Percentiles rank a stretch among this genome's conserved stretches.
phyloP scores from a whole-genome alignment of 345 rosid species.

The Clarkia xantiana region DNA sequence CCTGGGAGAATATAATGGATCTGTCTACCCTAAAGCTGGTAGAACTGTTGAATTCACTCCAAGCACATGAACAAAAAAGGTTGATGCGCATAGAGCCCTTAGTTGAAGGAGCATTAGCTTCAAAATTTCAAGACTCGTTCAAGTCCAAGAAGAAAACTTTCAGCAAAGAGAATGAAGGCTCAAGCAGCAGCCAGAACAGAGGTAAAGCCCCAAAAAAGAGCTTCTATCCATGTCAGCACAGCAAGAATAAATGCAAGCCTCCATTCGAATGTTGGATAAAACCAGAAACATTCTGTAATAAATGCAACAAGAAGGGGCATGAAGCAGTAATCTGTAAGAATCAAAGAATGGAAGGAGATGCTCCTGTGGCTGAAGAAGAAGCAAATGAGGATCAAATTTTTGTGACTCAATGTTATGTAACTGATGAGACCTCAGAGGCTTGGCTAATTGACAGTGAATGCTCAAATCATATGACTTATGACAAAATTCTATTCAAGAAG shows the following conservation, averaged over 20 bases:
- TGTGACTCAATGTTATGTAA: background rate
- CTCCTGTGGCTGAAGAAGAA: too few relatives aligned
- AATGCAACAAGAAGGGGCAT: background rate
- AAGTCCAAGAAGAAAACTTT: too few relatives aligned
- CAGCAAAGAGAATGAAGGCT: background rate
- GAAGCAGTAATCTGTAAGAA: background rate
- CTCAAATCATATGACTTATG: too few relatives aligned
- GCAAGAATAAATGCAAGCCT: background rate
- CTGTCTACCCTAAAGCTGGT: background rate
- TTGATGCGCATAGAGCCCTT: too few relatives aligned
- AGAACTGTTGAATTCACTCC: background rate
- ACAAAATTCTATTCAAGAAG: too few relatives aligned
- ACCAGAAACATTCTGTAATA: background rate
- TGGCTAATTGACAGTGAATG: background rate
- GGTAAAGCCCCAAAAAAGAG: background rate
- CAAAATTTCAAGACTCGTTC: too few relatives aligned
- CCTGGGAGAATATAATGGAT: background rate
- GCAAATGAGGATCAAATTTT: background rate
- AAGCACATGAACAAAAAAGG: too few relatives aligned
- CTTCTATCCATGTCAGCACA: background rate
- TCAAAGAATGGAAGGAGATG: background rate
- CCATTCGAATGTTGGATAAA: background rate
- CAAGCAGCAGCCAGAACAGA: background rate
- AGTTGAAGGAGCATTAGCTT: too few relatives aligned
- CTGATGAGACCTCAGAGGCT: background rate